Percentiles rank a stretch among this genome's conserved stretches.
phyloP scores from a whole-genome alignment of 352 stramenopile genomes.

The Phytopythium boreale region DNA sequence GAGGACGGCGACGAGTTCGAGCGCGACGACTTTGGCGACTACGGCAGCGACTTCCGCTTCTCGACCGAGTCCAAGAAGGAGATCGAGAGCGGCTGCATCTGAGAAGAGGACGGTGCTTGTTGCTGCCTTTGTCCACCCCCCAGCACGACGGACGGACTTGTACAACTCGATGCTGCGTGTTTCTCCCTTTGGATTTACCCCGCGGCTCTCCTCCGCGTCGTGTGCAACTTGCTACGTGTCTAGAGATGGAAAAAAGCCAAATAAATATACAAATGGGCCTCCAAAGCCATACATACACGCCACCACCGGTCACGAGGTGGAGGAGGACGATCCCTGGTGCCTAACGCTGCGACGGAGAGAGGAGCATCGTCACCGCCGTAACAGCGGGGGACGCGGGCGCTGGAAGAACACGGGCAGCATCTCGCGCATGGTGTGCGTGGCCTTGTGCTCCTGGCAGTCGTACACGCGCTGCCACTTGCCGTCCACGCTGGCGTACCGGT shows the following conservation, averaged over 20 bases:
- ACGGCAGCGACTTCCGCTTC: slow-evolving; percentile 8
- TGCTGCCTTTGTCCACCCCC: too few relatives aligned
- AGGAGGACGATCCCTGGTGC: not conserved
- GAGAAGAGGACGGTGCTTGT: too few relatives aligned
- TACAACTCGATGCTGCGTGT: not conserved
- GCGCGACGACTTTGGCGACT: slow-evolving; percentile 6
- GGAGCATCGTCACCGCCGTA: not conserved
- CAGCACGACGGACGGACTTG: not conserved
- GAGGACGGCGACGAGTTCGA: not conserved
- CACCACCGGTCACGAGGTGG: too few relatives aligned
- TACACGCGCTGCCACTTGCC: slow-evolving; percentile 78
- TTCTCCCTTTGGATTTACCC: not conserved
- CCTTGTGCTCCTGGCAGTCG: slow-evolving; percentile 70
- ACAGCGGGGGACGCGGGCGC: not conserved
- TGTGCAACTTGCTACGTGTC: slow-evolving; percentile 3
- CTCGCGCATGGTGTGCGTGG: slow-evolving; percentile 51
- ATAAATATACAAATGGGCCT: slow-evolving; percentile 9
- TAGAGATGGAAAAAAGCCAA: slow-evolving; percentile 9
- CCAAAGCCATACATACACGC: not conserved
- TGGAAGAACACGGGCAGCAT: slow-evolving; percentile 73
- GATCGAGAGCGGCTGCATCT: slow-evolving; percentile 13
- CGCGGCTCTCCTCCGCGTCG: not conserved
- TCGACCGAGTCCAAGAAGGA: slow-evolving; percentile 7
- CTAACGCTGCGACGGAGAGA: not conserved
- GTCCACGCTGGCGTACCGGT: slow-evolving; percentile 79